Percentiles rank a stretch among this genome's conserved stretches.
phyloP scores from a whole-genome alignment of 2,329 filamentous ascomycete genomes.

The Aspergillus piperis region DNA sequence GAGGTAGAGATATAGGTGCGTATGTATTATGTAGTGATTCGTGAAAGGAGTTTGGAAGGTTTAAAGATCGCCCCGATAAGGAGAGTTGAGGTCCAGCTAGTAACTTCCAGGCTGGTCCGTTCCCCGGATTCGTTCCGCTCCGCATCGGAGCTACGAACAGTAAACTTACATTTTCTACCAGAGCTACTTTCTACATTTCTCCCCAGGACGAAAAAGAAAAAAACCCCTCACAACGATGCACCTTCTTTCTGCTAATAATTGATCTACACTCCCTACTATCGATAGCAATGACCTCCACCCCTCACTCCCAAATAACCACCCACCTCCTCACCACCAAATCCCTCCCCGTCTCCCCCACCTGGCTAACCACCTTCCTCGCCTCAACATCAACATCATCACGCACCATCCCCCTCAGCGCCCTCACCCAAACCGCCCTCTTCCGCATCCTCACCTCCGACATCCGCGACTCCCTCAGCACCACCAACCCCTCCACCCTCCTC shows the following conservation, averaged over 20 bases:
- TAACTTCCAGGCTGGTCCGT: no score
- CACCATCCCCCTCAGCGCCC: conserved; percentile 65
- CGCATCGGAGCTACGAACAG: conserved; percentile 1
- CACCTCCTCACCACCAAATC: conserved; percentile 60
- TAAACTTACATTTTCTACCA: not conserved
- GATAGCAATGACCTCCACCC: conserved; percentile 25
- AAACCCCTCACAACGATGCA: not conserved
- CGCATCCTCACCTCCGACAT: conserved; percentile 80
- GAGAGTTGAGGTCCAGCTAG: conserved; percentile 11
- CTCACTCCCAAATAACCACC: conserved; percentile 42
- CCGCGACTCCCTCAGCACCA: conserved; percentile 60
- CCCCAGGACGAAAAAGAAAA: not conserved
- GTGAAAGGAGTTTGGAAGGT: no score
- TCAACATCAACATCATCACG: conserved; percentile 50
- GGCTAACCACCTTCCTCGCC: conserved; percentile 65
- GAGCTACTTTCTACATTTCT: not conserved
- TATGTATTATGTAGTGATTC: no score
- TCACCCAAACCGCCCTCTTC: conserved; percentile 77
- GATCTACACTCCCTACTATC: no score
- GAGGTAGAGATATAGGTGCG: no score
- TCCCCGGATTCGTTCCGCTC: conserved; percentile 21
- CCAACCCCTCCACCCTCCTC: conserved; percentile 47
- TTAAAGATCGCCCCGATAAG: not conserved
- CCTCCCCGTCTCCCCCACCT: conserved; percentile 58
- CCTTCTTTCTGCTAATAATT: no score